Evolutionary conservation across 1,284 basidiomycete species (phyloP).

Genomic region (Irpex rosettiformis): DNA sequence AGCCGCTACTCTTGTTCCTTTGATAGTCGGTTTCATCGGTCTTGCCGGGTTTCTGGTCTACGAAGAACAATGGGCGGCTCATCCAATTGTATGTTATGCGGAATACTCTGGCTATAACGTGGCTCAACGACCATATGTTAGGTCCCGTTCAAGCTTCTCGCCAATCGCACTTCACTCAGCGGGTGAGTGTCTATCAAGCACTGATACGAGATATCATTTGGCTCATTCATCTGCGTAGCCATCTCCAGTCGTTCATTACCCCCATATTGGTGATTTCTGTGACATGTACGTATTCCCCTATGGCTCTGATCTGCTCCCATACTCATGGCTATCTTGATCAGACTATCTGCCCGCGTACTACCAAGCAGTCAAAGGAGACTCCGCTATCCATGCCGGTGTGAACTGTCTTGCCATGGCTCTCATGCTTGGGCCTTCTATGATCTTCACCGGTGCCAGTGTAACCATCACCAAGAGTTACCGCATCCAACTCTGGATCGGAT

Average conservation of each 20-base stretch:
- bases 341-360: conserved; percentile 36
- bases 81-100: too few relatives aligned
- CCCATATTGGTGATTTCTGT: conserved; percentile 23
- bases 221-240: conserved; percentile 15
- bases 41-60: too few relatives aligned
- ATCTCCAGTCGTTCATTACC: conserved; percentile 21
- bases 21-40: too few relatives aligned
- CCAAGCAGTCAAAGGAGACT: conserved; percentile 37
- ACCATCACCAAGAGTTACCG: conserved; percentile 28
- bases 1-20: conserved; percentile 27
- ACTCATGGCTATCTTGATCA: conserved; percentile 8
- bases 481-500: conserved; percentile 28
- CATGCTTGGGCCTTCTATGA: conserved; percentile 26
- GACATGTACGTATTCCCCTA: conserved; percentile 14
- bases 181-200: conserved; percentile 8
- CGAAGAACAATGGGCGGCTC: too few relatives aligned
- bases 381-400: conserved; percentile 38
- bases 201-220: background rate
- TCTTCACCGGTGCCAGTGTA: conserved; percentile 29
- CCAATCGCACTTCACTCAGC: conserved; percentile 5
- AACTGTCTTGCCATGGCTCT: conserved; percentile 33
- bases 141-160: conserved; percentile 1
- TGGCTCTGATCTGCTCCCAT: conserved; percentile 4
- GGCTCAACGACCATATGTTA: background rate
- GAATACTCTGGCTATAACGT: background rate